Evolutionary conservation across 164 flowering plant genomes (phyloP).

Genomic region (Saururus chinensis): DNA sequence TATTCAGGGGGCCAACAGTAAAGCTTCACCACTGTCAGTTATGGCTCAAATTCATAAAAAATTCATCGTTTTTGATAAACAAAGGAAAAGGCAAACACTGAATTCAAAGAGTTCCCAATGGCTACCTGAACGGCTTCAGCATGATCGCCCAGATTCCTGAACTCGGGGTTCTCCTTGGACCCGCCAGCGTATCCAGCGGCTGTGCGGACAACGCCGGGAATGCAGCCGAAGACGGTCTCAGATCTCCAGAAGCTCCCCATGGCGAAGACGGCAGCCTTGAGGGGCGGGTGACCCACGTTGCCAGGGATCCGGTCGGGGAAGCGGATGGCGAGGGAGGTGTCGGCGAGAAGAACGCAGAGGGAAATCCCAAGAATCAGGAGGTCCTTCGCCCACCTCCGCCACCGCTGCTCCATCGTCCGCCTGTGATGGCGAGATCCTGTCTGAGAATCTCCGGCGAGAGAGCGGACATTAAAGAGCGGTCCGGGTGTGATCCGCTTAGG

Average conservation of each 20-base stretch:
- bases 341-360: conserved; percentile 6
- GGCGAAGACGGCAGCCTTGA: conserved; percentile 72
- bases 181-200: conserved; percentile 87
- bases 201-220: conserved; percentile 72
- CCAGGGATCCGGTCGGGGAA: conserved; percentile 36
- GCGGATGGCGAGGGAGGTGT: conserved; percentile 31
- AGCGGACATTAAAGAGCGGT: too few relatives aligned
- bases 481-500: too few relatives aligned
- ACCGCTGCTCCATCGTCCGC: neutral
- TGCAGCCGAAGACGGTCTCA: conserved; percentile 87
- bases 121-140: conserved; percentile 85
- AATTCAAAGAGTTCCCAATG: neutral
- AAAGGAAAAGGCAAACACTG: neutral
- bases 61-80: too few relatives aligned
- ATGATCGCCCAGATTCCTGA: conserved; percentile 76
- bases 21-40: neutral
- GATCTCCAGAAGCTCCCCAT: conserved; percentile 99
- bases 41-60: neutral
- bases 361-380: neutral
- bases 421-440: too few relatives aligned
- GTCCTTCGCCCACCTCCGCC: neutral
- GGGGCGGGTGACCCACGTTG: conserved; percentile 11
- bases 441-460: too few relatives aligned
- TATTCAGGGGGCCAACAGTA: too few relatives aligned
- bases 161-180: conserved; percentile 71